phyloP scores from a whole-genome alignment of 208 protist genomes.

The Leishmania martiniquensis region DNA sequence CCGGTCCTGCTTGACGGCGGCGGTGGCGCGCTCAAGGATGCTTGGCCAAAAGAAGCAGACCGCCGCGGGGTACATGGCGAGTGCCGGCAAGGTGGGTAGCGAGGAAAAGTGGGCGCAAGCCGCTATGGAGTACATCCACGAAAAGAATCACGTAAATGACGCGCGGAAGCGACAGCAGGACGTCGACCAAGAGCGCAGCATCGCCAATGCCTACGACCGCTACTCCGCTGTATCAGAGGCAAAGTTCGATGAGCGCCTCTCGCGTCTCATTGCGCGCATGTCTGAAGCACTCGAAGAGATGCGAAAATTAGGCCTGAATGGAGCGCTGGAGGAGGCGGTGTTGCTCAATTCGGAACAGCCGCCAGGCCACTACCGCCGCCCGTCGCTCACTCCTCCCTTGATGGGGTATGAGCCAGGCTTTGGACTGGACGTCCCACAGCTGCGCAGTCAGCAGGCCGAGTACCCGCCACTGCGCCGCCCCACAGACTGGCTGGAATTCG shows the following conservation, averaged over 20 bases:
- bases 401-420: conserved; percentile 86
- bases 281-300: conserved; percentile 75
- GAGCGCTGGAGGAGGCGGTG: conserved; percentile 66
- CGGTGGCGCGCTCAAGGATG: conserved; percentile 4
- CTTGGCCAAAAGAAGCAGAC: conserved; percentile 75
- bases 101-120: conserved; percentile 91
- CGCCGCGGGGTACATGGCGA: conserved; percentile 71
- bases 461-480: conserved; percentile 69
- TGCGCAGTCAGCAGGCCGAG: conserved; percentile 70
- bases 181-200: conserved; percentile 65
- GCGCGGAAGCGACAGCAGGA: conserved; percentile 78
- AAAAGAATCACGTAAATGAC: conserved; percentile 85
- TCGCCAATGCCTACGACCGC: conserved; percentile 78
- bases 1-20: conserved; percentile 7
- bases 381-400: conserved; percentile 79
- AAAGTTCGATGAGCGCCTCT: conserved; percentile 56
- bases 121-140: conserved; percentile 90
- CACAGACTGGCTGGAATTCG: conserved; percentile 57
- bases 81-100: conserved; percentile 69
- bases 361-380: conserved; percentile 65
- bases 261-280: conserved; percentile 54
- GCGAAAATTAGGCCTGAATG: conserved; percentile 47
- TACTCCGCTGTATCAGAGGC: conserved; percentile 55
- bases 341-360: conserved; percentile 80
- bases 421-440: conserved; percentile 86